Base-by-base conservation (phyloP, 768 basidiomycete genomes). In the Macrolepiota dolichaula region DNA sequence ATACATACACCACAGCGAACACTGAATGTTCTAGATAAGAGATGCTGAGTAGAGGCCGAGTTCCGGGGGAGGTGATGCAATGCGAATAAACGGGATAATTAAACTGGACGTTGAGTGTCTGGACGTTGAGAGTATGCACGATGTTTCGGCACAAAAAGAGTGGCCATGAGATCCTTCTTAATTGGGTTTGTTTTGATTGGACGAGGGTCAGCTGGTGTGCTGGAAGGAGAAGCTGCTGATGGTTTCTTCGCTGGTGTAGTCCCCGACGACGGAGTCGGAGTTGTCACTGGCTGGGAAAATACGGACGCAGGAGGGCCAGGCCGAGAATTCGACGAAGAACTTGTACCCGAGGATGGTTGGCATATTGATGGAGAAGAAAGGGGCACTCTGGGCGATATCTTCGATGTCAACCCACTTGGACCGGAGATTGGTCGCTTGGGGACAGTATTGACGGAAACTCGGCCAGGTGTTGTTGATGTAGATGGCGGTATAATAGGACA, bases 101-200 rank as follows among this genome's bases (percentile, higher is more conserved):
- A 49, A 19, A 76, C 71, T 44, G 82, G 79, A 3, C 76, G 78
- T 64, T 86, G 85, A 25, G 84, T 11, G 25, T 75, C 71, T 47
- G 82, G 79, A 3, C 76, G 78, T 65, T 86, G 85, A 24, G 84
- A 84, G 66, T 84, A 74, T 24, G 84, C 79, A 61, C 87, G 86
- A 64, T 86, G 88, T 72, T 90, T 92, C 55, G 90, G 90, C 71
- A 92, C 86, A 72, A 92, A 92, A 59, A 82, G 69, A 66, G 75
- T 73, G 54, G 76, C 74, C 83, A 85, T 84, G 24, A 85, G 86
- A 69, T 89, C 84, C 72, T 80, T 89, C 77, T 85, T 89, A 62
- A 72, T 67, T 49, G 75, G 62, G 62, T 74, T 64, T 11, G 76
- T 72, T 66, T 78, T 81, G 55, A 73, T 66, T 24, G 74, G 72